Base-by-base conservation (phyloP, 495 filamentous ascomycete species). In the Talaromyces liani region DNA sequence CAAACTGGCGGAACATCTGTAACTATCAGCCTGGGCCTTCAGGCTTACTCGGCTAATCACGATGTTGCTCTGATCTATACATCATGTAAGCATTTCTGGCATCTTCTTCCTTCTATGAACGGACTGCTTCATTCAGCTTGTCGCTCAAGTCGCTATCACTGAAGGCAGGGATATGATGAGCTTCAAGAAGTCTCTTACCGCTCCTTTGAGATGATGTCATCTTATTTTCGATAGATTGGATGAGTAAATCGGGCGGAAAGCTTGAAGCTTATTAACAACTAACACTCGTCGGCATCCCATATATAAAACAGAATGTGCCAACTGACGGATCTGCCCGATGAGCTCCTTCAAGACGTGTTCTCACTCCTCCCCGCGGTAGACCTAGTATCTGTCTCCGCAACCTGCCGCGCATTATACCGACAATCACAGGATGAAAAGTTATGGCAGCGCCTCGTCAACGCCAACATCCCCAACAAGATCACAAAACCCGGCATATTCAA, bases 381-480 rank as follows among this genome's bases (percentile, higher is more conserved):
- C 58, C 80, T 93, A 5, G 76, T 71, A 31, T 67, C 71, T 9
- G 66, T 87, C 24, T 84, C 85, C 1, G 68, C 63, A 10, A 85
- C 85, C 6, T 91, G 85, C 66, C 81, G 75, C 33, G 62, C 66
- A 12, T 71, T 93, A 16, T 78, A 77, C 62, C 69, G 69, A 16
- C 80, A 84, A 63, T 79, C 80, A 56, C 71, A 69, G 7, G 77
- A 79, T 60, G 89, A 91, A 41, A 69, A 80, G 2, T 73, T 86
- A 53, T 93, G 89, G 90, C 82, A 82, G 49, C 70, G 71, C 8
- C 76, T 86, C 6, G 79, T 93, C 14, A 83, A 89, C 63, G 75
- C 81, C 6, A 83, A 87, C 65, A 73, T 91, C 4, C 87, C 88
- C 6, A 72, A 75, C 6, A 69, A 64, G 7, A 70, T 80, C 25